A percentile compares a stretch with the other conserved stretches of the same genome.
Evolutionary conservation across 2,329 filamentous ascomycete species (phyloP).

Genomic region (Aciculosporium take): DNA sequence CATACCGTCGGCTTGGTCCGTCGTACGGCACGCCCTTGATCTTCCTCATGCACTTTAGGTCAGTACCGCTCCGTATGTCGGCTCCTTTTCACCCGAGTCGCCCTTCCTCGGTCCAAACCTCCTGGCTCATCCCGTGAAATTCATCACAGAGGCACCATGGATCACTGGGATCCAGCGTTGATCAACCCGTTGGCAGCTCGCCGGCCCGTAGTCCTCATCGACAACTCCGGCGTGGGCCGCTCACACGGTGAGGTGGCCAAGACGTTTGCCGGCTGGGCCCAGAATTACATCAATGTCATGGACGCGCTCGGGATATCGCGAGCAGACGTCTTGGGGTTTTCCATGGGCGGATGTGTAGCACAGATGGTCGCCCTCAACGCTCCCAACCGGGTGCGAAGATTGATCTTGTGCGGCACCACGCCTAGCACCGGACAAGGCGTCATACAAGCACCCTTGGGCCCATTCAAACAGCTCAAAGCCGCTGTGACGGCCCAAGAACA

Average conservation of each 20-base stretch:
- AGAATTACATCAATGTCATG: conserved; percentile 22
- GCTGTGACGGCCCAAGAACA: conserved; percentile 20
- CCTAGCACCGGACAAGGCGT: conserved; percentile 24
- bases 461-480: conserved; percentile 19
- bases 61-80: neutral
- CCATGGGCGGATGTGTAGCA: conserved; percentile 28
- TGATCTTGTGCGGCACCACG: conserved; percentile 31
- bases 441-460: conserved; percentile 14
- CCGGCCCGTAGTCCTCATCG: conserved; percentile 30
- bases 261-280: conserved; percentile 17
- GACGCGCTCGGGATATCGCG: conserved; percentile 22
- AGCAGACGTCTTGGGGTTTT: conserved; percentile 34
- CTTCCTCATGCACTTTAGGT: conserved; percentile 20
- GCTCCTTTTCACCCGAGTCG: neutral
- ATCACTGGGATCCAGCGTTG: conserved; percentile 28
- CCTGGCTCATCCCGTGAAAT: neutral
- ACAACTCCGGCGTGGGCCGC: conserved; percentile 33
- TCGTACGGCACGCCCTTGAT: conserved; percentile 18
- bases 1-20: conserved; percentile 18
- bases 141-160: conserved; percentile 22
- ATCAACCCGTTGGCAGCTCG: conserved; percentile 27
- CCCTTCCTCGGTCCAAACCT: neutral
- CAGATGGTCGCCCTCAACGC: conserved; percentile 25
- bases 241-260: conserved; percentile 27
- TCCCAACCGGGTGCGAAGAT: conserved; percentile 21